phyloP scores from a whole-genome alignment of 139 green algal species.

The Ostreobium quekettii region DNA sequence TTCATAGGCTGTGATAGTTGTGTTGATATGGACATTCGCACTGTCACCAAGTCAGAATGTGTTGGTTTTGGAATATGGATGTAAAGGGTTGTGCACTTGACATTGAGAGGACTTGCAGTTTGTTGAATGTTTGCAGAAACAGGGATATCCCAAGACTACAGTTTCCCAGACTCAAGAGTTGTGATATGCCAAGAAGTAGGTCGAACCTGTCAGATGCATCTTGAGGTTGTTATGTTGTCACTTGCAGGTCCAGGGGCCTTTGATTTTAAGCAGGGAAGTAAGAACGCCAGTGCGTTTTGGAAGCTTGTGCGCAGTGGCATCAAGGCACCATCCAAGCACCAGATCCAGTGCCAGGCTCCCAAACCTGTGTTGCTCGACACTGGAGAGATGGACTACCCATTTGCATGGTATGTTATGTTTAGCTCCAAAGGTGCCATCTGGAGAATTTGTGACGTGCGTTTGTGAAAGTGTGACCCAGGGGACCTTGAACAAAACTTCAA shows the following conservation, averaged over 20 bases:
- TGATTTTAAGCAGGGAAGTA: conserved; percentile 73
- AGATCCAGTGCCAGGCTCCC: conserved; percentile 64
- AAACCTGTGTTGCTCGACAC: conserved; percentile 83
- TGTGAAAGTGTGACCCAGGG: too few species aligned
- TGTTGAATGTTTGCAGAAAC: not conserved
- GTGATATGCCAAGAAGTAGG: too few species aligned
- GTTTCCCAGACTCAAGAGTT: not conserved
- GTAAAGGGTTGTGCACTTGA: not conserved
- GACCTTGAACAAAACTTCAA: too few species aligned
- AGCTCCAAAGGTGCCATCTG: too few species aligned
- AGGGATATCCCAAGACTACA: not conserved
- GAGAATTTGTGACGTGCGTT: too few species aligned
- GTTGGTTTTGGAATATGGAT: conserved; percentile 8
- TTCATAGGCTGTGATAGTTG: not conserved
- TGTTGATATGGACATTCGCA: not conserved
- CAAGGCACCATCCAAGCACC: conserved; percentile 28
- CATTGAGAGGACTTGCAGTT: not conserved
- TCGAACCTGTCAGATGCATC: too few species aligned
- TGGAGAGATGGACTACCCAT: conserved; percentile 58
- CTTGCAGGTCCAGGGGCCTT: conserved; percentile 66
- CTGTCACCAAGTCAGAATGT: not conserved
- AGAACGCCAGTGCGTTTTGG: conserved; percentile 65
- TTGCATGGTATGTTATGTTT: conserved; percentile 64
- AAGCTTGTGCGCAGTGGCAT: conserved; percentile 51
- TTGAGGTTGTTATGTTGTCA: too few species aligned